Evolutionary conservation across 208 protist genomes (phyloP), one percentile per base, ranked within the genome.

Genomic region (Tritrichomonas foetus): DNA sequence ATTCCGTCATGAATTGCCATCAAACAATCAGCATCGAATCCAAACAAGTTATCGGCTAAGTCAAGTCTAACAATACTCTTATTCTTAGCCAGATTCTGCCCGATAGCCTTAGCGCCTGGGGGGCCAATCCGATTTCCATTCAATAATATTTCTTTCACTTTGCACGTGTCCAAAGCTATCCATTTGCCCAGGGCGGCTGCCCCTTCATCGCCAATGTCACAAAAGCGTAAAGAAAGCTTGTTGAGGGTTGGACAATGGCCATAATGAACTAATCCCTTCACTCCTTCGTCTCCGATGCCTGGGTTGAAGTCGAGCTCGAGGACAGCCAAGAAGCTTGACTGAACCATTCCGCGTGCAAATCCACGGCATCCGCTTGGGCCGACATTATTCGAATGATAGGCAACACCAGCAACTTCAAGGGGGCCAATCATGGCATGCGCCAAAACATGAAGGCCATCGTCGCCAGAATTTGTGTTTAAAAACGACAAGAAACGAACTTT

Each of bases 91-190:
- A 89, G 47, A 33, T 22, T 27, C 39, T 89, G 27, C 33, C 41
- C 78, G 57, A 89, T 53, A 30, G 78, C 78, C 1, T 25, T 89
- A 27, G 78, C 78, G 20, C 78, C 78, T 44, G 20, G 53, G 5
- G 78, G 78, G 16, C 78, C 78, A 33, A 89, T 89, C n/a, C 44
- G 53, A 47, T 89, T 89, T 39, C 78, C 78, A 57, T 89, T 89
- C 47, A 89, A 89, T 57, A 39, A 39, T n/a, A 89, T 3, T 57
- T 89, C 78, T 57, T 89, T 89, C 3, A 89, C 57, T 50, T 57
- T 89, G 47, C 78, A 89, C 14, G 44, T 89, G 25, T 61, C 78
- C 33, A 47, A 16, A 27, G 78, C 47, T 57, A 89, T 53, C 78
- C 78, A 89, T 39, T 36, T 53, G 20, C 47, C 41, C 5, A 89